Evolutionary conservation across 2,329 filamentous ascomycete species (phyloP).

Genomic region (Epichloe gansuensis): DNA sequence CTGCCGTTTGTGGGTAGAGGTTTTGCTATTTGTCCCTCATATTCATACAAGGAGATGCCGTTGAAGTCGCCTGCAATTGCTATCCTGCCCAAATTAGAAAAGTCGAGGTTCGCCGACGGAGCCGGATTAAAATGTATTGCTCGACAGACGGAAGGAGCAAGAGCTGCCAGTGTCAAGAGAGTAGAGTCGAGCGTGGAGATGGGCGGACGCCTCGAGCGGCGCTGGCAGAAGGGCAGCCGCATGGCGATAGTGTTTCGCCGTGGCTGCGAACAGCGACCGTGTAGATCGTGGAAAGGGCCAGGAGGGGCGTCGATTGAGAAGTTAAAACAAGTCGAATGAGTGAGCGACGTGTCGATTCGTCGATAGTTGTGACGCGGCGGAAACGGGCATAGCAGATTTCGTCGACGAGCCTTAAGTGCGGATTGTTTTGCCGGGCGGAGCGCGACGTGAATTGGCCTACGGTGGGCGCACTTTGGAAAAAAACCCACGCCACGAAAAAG

Average conservation of each 20-base stretch:
- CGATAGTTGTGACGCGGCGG: not conserved
- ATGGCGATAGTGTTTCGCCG: conserved; percentile 25
- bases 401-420: not conserved
- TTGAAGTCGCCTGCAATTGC: conserved; percentile 83
- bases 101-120: conserved; percentile 62
- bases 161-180: conserved; percentile 28
- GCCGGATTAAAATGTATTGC: conserved; percentile 49
- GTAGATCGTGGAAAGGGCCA: not conserved
- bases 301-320: not conserved
- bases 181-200: conserved; percentile 14
- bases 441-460: not conserved
- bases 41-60: conserved; percentile 83
- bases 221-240: conserved; percentile 34
- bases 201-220: conserved; percentile 28
- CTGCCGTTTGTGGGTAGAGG: conserved; percentile 61
- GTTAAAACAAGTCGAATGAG: not conserved
- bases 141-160: conserved; percentile 30
- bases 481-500: not conserved
- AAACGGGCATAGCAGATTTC: conserved; percentile 5
- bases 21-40: conserved; percentile 62
- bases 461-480: not conserved
- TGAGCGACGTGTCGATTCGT: not conserved
- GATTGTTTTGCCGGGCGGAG: not conserved
- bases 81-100: conserved; percentile 67
- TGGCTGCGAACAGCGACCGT: not conserved